Conservation (phyloP, 2,329 filamentous ascomycete species). For the Magnaporthiopsis rhizophila region DNA sequence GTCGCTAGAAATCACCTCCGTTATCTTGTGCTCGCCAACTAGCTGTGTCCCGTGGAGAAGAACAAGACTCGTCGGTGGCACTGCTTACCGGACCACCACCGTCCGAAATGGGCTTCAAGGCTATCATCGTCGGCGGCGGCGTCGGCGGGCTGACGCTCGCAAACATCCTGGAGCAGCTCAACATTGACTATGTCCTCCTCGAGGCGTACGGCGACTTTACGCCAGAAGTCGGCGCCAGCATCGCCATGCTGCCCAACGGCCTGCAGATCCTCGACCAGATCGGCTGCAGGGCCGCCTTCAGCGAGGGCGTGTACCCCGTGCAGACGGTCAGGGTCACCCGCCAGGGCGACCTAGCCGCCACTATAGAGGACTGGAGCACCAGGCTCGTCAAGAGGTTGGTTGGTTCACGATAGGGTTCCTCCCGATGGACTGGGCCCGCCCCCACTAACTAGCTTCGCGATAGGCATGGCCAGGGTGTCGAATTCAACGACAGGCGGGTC, state of each 20-base stretch:
- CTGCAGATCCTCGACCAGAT: constrained; percentile 42
- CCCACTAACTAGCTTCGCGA: too few species aligned
- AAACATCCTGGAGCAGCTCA: constrained; percentile 33
- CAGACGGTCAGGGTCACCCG: background rate
- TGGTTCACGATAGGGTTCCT: background rate
- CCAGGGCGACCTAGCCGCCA: background rate
- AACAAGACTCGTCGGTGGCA: too few species aligned
- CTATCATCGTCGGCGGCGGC: constrained; percentile 41
- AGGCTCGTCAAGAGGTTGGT: constrained; percentile 15
- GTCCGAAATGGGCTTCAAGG: constrained; percentile 19
- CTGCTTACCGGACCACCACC: too few species aligned
- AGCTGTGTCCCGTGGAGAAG: too few species aligned
- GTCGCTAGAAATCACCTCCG: too few species aligned
- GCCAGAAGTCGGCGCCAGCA: constrained; percentile 38
- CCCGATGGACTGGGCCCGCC: too few species aligned
- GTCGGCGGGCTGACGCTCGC: constrained; percentile 40
- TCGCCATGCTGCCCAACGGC: constrained; percentile 35
- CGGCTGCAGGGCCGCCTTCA: constrained; percentile 23
- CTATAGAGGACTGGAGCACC: background rate
- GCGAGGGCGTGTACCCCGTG: constrained; percentile 4
- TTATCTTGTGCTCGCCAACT: too few species aligned
- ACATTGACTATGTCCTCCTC: constrained; percentile 40
- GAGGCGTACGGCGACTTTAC: constrained; percentile 33
- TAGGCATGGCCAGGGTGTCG: too few species aligned
- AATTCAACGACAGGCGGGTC: constrained; percentile 17